Evolutionary conservation across 176 grass and related monocot species (phyloP), one percentile per base, ranked within the genome.

Genomic region (Coix lacrymajobi): DNA sequence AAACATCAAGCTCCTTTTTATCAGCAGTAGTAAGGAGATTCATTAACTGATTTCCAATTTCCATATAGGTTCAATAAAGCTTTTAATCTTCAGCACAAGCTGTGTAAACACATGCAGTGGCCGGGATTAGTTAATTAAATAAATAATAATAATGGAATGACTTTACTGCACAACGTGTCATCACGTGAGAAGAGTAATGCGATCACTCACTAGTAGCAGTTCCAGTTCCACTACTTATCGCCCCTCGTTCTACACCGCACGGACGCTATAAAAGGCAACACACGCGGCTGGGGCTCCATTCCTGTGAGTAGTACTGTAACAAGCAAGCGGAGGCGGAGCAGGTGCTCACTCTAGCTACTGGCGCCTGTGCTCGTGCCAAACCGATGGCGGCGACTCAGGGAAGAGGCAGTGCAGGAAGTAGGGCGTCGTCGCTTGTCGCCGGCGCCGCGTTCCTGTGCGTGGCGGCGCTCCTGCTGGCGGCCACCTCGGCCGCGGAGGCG

Each of bases 321-420:
- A 6, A 37, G 16, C 69, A 51, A 12, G 11, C 7, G 2, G 4
- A 1, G n/a, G n/a, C 24, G 6, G 4, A 79, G 16, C 48, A 12
- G 14, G 22, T 24, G 77, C 8, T 79, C 51, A 22, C 77, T 68
- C 57, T 17, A 31, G 7, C 20, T 7, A 31, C 33, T 2, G 3
- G 4, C n/a, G 46, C 39, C 0, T 19, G 51, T 7, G 29, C 12
- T 8, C 7, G 73, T 0, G 5, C 26, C 25, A 24, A 24, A 36
- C 8, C 3, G 4, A 4, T 2, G 3, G 78, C 83, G 87, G 82
- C 63, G 32, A 71, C 8, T 22, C 71, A 5, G 63, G 87, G 77
- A 89, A 85, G 82, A 81, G 41, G 77, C 63, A 20, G 49, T 62
- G 87, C 81, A 69, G 26, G 60, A 46, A 20, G 51, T 38, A 13